Conservation (phyloP, 1,284 basidiomycete species). For the Apiotrichum brassicae region DNA sequence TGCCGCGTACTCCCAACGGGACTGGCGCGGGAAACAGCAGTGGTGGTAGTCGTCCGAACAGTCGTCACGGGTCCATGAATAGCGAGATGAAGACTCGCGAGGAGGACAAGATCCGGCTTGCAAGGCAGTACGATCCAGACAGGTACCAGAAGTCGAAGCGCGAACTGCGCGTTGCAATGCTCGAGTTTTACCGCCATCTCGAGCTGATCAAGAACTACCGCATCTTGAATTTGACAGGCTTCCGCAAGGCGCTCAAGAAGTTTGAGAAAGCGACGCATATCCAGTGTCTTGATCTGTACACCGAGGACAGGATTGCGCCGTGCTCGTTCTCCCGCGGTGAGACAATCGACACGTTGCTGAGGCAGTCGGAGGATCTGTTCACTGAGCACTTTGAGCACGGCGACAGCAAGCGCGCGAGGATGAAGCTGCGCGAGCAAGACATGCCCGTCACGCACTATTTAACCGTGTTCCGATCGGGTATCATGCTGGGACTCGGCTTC, state of each 20-base stretch:
- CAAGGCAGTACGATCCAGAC: constrained; percentile 57
- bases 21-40: not conserved
- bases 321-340: constrained; percentile 52
- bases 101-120: not conserved
- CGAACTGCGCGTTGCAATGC: constrained; percentile 69
- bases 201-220: constrained; percentile 82
- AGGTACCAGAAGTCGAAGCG: constrained; percentile 76
- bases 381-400: constrained; percentile 71
- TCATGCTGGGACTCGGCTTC: constrained; percentile 67
- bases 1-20: not conserved
- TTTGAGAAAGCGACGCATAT: constrained; percentile 75
- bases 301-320: constrained; percentile 60
- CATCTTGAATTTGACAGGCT: constrained; percentile 79
- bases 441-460: constrained; percentile 64
- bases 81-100: not conserved
- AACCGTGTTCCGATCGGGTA: constrained; percentile 67
- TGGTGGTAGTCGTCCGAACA: not conserved
- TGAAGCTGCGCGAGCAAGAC: constrained; percentile 58
- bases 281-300: constrained; percentile 61
- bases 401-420: constrained; percentile 70
- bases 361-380: constrained; percentile 66
- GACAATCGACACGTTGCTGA: constrained; percentile 60
- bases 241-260: constrained; percentile 87
- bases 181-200: constrained; percentile 73
- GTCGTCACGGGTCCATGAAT: not conserved